phyloP scores from a whole-genome alignment of 2,329 filamentous ascomycete genomes.

The Diaporthe amygdali region DNA sequence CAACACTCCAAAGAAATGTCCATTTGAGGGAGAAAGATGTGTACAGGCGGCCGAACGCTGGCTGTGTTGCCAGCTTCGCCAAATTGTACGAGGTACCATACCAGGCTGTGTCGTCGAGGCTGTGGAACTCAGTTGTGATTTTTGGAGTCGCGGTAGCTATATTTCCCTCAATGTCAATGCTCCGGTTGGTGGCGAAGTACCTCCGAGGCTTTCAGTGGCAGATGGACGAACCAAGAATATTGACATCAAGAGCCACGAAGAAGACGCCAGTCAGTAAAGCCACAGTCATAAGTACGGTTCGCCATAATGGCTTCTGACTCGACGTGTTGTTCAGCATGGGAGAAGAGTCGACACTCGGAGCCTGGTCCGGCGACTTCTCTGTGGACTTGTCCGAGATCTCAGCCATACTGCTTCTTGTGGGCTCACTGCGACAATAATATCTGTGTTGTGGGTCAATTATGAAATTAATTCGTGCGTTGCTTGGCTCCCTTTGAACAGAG shows the following conservation, averaged over 20 bases:
- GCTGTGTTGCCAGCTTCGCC: constrained; percentile 10
- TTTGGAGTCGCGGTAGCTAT: constrained; percentile 8
- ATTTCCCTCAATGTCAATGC: background rate
- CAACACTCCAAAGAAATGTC: background rate
- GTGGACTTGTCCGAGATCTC: background rate
- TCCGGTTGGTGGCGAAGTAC: no score
- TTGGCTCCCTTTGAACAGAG: no score
- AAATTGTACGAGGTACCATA: constrained; percentile 14
- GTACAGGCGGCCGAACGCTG: constrained; percentile 11
- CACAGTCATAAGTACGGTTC: background rate
- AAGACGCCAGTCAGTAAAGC: background rate
- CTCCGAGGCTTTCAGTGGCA: fast-evolving
- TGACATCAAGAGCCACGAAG: background rate
- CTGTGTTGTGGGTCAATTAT: background rate
- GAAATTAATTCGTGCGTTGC: no score
- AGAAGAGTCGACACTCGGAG: background rate
- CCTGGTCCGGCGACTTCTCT: background rate
- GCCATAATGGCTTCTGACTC: background rate
- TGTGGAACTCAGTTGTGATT: constrained; percentile 16
- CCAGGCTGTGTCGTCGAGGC: constrained; percentile 15
- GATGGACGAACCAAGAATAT: background rate
- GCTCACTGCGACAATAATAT: background rate
- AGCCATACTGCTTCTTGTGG: background rate
- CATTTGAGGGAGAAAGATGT: constrained; percentile 14
- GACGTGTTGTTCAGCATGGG: no score